phyloP scores from a whole-genome alignment of 2,329 filamentous ascomycete genomes.

The Aschersonia sp. region DNA sequence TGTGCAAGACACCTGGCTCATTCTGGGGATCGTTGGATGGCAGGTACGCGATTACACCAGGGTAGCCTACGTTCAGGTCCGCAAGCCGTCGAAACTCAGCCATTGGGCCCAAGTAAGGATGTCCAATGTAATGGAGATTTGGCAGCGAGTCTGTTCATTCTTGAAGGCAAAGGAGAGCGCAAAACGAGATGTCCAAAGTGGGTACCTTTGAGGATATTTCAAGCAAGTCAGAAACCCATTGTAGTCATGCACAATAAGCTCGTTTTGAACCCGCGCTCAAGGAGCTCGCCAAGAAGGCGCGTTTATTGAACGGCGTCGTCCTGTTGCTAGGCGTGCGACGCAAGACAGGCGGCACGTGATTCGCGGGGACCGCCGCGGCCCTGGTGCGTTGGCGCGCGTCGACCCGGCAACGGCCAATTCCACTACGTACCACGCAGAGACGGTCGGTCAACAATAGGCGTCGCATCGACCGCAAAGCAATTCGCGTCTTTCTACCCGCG shows the following conservation, averaged over 20 bases:
- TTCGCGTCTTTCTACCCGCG: not conserved
- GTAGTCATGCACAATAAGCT: no score
- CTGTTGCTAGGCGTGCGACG: no score
- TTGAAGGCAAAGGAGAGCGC: not conserved
- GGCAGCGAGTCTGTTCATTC: not conserved
- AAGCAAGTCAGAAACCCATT: no score
- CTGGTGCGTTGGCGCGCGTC: constrained; percentile 4
- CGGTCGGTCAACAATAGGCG: not conserved
- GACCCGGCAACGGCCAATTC: constrained; percentile 1
- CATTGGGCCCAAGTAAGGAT: constrained; percentile 19
- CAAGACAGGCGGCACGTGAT: constrained; percentile 8
- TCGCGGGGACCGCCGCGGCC: not conserved
- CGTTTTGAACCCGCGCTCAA: no score
- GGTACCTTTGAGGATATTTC: no score
- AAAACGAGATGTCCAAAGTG: no score
- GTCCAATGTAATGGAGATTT: constrained; percentile 10
- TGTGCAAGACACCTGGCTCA: constrained; percentile 15
- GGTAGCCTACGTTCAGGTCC: constrained; percentile 18
- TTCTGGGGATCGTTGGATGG: constrained; percentile 9
- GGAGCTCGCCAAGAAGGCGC: no score
- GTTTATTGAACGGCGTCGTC: no score
- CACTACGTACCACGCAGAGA: not conserved
- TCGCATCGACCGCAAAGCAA: not conserved
- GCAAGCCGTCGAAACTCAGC: constrained; percentile 18
- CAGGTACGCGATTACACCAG: constrained; percentile 18